A percentile compares a stretch with the other conserved stretches of the same genome.
Evolutionary conservation across 352 stramenopile species (phyloP).

Genomic region (Pythium insidiosum): DNA sequence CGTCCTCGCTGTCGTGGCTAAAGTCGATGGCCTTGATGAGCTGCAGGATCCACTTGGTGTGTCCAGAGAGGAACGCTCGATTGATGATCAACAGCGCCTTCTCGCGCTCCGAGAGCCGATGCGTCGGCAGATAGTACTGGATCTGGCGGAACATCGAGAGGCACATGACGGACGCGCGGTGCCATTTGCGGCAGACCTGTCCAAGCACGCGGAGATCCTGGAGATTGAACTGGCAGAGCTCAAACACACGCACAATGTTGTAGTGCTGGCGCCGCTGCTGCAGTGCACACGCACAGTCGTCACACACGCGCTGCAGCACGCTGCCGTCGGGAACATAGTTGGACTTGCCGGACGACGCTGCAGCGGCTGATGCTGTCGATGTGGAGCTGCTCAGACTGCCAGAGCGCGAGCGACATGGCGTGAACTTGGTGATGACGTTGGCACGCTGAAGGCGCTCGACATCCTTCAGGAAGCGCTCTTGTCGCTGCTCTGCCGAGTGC

Average conservation of each 20-base stretch:
- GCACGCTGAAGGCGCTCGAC: constrained; percentile 51
- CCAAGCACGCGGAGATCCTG: constrained; percentile 63
- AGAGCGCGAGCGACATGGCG: constrained; percentile 32
- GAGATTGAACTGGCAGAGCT: constrained; percentile 74
- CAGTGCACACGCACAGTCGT: constrained; percentile 71
- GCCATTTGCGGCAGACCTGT: constrained; percentile 82
- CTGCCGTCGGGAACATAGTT: constrained; percentile 54
- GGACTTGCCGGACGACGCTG: constrained; percentile 24
- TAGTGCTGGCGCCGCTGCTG: constrained; percentile 81
- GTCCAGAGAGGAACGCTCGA: constrained; percentile 58
- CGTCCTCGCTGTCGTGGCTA: constrained; percentile 38
- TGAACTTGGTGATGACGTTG: constrained; percentile 69
- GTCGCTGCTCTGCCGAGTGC: constrained; percentile 31
- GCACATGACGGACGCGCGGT: constrained; percentile 82
- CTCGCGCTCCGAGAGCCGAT: constrained; percentile 62
- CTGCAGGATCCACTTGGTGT: constrained; percentile 83
- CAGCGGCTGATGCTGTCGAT: constrained; percentile 12
- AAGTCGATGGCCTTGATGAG: constrained; percentile 81
- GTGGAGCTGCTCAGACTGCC: too few relatives aligned
- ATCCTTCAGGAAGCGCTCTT: constrained; percentile 66
- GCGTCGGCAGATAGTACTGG: constrained; percentile 79
- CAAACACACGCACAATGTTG: constrained; percentile 81
- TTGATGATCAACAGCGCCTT: constrained; percentile 76
- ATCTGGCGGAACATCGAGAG: constrained; percentile 86
- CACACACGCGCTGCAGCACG: constrained; percentile 74